These are phyloP conservation scores for Eucalyptus shirleyi DNA, from an alignment of 345 rosid genomes.

Conservation along the genomic window DNA sequence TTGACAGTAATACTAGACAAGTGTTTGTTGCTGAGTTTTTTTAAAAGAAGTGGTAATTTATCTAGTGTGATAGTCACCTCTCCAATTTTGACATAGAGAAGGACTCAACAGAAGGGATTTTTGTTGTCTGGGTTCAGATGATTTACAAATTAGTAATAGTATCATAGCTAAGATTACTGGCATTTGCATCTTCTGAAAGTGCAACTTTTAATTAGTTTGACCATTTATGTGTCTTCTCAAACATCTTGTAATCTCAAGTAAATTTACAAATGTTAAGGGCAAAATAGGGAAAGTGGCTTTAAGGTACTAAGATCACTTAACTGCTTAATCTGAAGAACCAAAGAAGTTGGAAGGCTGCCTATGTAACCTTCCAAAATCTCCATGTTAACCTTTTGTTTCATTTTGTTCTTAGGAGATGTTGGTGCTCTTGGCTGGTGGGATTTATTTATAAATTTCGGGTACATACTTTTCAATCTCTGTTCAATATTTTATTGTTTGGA, in stretches of 20 bases:
- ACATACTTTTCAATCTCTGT: neutral
- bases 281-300: neutral
- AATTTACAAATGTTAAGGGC: neutral
- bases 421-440: constrained; percentile 99
- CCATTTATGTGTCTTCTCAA: neutral
- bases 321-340: neutral
- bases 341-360: neutral
- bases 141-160: neutral
- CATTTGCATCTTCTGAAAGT: neutral
- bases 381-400: neutral
- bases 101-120: neutral
- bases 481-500: neutral
- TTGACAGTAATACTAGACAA: neutral
- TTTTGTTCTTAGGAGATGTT: constrained; percentile 50
- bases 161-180: neutral
- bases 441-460: constrained; percentile 88
- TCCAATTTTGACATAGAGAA: neutral
- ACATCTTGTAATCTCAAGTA: neutral
- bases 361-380: neutral
- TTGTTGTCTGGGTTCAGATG: neutral
- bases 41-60: neutral
- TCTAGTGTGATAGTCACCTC: neutral
- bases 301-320: neutral
- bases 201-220: neutral
- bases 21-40: neutral